Conservation (phyloP, 768 basidiomycete species). For the Podaxis mareebaensis region DNA sequence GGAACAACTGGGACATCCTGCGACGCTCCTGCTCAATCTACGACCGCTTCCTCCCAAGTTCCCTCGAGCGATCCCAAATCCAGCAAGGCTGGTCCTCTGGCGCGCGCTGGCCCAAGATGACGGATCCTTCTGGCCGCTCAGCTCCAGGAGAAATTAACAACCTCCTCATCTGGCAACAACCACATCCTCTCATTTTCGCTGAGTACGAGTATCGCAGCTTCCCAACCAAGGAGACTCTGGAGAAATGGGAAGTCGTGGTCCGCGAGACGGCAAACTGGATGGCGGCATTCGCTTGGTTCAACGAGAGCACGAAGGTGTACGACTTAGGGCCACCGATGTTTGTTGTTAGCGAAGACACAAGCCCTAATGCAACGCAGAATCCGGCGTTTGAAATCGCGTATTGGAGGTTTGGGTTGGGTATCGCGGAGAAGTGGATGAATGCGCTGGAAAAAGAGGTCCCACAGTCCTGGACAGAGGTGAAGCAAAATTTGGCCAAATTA, state of each 20-base stretch:
- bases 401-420: constrained; percentile 51
- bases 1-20: constrained; percentile 62
- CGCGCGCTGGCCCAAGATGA: constrained; percentile 69
- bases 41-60: constrained; percentile 45
- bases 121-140: constrained; percentile 57
- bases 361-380: constrained; percentile 53
- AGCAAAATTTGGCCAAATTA: constrained; percentile 47
- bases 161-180: constrained; percentile 63
- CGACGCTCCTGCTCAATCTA: constrained; percentile 45
- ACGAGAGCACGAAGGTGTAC: constrained; percentile 44
- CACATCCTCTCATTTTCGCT: constrained; percentile 60
- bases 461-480: constrained; percentile 43
- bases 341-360: constrained; percentile 57
- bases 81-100: constrained; percentile 54
- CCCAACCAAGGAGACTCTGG: constrained; percentile 37
- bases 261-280: constrained; percentile 60
- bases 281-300: constrained; percentile 55
- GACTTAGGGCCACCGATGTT: constrained; percentile 65
- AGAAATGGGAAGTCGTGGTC: constrained; percentile 54
- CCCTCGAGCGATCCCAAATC: constrained; percentile 47
- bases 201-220: constrained; percentile 55
- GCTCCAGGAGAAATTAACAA: constrained; percentile 64
- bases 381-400: constrained; percentile 62
- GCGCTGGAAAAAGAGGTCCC: constrained; percentile 42
- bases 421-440: constrained; percentile 51